Base-by-base conservation (phyloP, 768 basidiomycete species). In the Termitomyces sp. region DNA sequence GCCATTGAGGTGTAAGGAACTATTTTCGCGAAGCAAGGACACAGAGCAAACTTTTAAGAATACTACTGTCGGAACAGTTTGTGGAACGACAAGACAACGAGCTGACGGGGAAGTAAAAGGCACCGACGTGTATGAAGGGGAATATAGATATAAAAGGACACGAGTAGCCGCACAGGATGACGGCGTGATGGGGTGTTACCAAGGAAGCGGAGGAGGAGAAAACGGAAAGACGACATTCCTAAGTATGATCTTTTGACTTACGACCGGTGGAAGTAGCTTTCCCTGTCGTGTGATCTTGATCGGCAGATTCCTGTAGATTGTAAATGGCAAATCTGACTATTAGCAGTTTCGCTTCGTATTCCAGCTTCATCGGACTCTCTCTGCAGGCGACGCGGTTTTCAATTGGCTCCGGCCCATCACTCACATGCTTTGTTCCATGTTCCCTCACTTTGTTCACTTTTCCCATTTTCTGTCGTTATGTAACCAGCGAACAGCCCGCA, bases 181-280 rank as follows among this genome's bases (percentile, higher is more conserved):
- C 70, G 65, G 64, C 56, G 68, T 79, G 78, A 79, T 78, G 77
- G 74, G 66, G 60, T 73, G 80, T 81, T 77, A 78, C 78, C 76
- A 81, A 76, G 80, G 77, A 72, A 72, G 64, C 65, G 65, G 64
- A 67, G 65, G 67, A 69, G 63, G 72, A 73, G 69, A 72, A 67
- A 70, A 70, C 65, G 65, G 63, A 65, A 66, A 66, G 64, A 67
- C 55, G 67, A 72, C 67, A 66, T 72, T 70, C 68, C 67, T 66
- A 69, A 69, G 70, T 69, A 67, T 71, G 71, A 66, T 68, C 60
- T 63, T 63, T 53, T 58, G 38, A 51, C 36, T 40, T 25, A 57
- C 56, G 62, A 61, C 71, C 65, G 67, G 68, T 66, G 67, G 65
- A 68, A 61, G 67, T 65, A 63, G 63, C 9, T 55, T 68, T 52